phyloP scores from a whole-genome alignment of 2,329 filamentous ascomycete genomes.

The Trichoderma citrinoviride region DNA sequence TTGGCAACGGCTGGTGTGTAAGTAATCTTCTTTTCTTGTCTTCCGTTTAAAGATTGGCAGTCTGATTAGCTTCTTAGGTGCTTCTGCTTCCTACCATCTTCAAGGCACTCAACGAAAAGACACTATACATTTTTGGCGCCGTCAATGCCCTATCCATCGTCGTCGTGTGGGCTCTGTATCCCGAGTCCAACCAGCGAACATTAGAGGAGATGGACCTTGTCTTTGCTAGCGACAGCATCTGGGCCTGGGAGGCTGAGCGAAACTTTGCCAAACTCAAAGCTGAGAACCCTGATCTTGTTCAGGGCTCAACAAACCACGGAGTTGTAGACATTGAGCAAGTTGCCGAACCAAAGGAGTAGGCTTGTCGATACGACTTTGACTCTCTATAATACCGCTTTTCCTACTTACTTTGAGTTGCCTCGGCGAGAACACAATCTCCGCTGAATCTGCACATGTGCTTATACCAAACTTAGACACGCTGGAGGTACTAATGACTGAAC shows the following conservation, averaged over 20 bases:
- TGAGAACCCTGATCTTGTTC: conserved; percentile 51
- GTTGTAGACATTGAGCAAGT: conserved; percentile 28
- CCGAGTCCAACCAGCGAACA: conserved; percentile 70
- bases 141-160: conserved; percentile 64
- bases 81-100: conserved; percentile 62
- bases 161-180: conserved; percentile 71
- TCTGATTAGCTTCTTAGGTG: conserved; percentile 30
- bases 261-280: conserved; percentile 61
- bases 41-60: conserved; percentile 25
- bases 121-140: conserved; percentile 69
- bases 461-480: too few species aligned
- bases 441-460: too few species aligned
- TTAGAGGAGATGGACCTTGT: conserved; percentile 73
- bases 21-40: conserved; percentile 6
- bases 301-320: conserved; percentile 20
- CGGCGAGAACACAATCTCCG: too few species aligned
- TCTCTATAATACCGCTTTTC: not conserved
- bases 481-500: too few species aligned
- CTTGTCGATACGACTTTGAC: not conserved
- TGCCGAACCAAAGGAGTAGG: not conserved
- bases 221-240: conserved; percentile 64
- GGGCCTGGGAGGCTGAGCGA: conserved; percentile 68
- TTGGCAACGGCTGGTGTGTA: conserved; percentile 64
- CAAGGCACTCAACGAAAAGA: conserved; percentile 63
- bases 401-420: too few species aligned